phyloP scores from a whole-genome alignment of 2,329 filamentous ascomycete genomes.

The Hymenoscyphus infarciens region DNA sequence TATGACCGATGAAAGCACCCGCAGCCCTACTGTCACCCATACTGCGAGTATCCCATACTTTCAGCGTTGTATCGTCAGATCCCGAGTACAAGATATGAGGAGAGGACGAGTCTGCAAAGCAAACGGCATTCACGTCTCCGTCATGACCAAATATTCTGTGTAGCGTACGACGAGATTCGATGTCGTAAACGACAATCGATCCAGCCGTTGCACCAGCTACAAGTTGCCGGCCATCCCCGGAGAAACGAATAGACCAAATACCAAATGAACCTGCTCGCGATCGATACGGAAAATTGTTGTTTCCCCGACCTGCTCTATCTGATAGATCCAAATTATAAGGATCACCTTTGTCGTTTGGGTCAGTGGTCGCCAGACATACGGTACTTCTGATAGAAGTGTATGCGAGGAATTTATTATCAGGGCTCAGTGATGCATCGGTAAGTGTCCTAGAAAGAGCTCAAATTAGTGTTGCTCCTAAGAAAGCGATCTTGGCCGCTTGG shows the following conservation, averaged over 20 bases:
- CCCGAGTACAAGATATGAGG: conserved; percentile 96
- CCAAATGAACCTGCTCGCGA: conserved; percentile 43
- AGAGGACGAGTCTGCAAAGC: conserved; percentile 83
- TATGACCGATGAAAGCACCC: conserved; percentile 63
- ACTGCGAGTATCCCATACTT: conserved; percentile 93
- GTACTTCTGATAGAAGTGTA: conserved; percentile 85
- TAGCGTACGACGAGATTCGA: conserved; percentile 73
- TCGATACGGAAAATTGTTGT: conserved; percentile 3
- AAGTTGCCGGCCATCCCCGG: conserved; percentile 84
- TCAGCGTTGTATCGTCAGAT: conserved; percentile 88
- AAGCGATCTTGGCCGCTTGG: background rate
- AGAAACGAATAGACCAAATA: conserved; percentile 91
- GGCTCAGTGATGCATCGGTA: conserved; percentile 86
- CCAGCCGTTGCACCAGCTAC: conserved; percentile 81
- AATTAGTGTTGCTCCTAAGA: background rate
- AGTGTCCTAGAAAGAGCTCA: conserved; percentile 53
- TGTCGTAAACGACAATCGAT: conserved; percentile 85
- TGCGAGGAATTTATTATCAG: conserved; percentile 86
- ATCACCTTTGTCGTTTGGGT: conserved; percentile 76
- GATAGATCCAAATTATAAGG: conserved; percentile 76
- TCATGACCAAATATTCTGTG: conserved; percentile 64
- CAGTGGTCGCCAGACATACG: conserved; percentile 83
- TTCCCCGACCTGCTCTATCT: conserved; percentile 33
- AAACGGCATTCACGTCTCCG: conserved; percentile 94
- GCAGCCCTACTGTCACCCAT: conserved; percentile 78